Conservation (phyloP, 2,329 filamentous ascomycete species). For the Cytospora chrysosperma region DNA sequence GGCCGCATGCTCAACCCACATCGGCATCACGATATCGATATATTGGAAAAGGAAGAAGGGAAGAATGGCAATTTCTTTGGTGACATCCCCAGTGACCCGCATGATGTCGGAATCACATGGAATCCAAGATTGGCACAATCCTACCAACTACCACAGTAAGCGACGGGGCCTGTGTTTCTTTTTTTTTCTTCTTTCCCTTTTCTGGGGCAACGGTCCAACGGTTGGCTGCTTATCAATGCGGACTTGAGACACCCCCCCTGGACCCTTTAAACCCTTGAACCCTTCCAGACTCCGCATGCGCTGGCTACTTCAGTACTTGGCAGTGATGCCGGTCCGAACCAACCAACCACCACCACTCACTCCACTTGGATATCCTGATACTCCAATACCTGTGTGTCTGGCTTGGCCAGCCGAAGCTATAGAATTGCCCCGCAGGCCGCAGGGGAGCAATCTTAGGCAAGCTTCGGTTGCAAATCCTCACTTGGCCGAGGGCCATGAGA, state of each 20-base stretch:
- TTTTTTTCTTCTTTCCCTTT: not conserved
- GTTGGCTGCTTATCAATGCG: not conserved
- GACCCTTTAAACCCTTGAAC: not conserved
- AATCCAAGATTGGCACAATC: not conserved
- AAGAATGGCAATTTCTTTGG: not conserved
- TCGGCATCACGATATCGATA: not conserved
- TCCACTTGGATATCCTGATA: not conserved
- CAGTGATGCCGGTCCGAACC: not conserved
- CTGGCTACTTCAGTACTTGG: no score
- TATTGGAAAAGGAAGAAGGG: not conserved
- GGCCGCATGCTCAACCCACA: not conserved
- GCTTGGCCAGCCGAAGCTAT: not conserved
- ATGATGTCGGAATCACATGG: constrained; percentile 2
- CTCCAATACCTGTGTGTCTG: no score
- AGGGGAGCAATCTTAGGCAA: not conserved
- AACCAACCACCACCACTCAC: no score
- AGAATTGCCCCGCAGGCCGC: not conserved
- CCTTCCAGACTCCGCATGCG: not conserved
- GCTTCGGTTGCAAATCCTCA: not conserved
- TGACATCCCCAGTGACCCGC: not conserved
- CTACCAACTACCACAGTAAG: no score
- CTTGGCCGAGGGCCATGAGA: not conserved
- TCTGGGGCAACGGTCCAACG: not conserved
- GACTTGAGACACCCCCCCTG: not conserved
- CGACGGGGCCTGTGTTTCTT: no score